phyloP scores from a whole-genome alignment of 257 asterid genomes.

The Cordia subcordata region DNA sequence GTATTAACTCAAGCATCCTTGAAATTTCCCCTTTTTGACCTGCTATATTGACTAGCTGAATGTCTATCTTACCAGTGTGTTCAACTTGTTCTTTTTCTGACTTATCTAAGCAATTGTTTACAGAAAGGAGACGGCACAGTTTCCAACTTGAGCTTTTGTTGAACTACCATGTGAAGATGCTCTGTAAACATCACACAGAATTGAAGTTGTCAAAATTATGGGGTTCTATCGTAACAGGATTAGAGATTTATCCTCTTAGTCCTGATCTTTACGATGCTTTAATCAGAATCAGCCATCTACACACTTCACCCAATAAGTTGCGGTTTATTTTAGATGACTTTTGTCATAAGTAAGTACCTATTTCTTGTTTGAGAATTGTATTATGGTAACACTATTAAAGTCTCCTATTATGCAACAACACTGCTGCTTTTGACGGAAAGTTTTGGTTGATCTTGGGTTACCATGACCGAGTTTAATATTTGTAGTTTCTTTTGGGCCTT shows the following conservation, averaged over 20 bases:
- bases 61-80: neutral
- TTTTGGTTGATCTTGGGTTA: too few species aligned
- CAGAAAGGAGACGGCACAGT: constrained; percentile 80
- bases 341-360: constrained; percentile 45
- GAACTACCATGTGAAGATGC: constrained; percentile 64
- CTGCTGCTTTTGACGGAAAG: too few species aligned
- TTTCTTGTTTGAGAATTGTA: neutral
- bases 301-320: constrained; percentile 71
- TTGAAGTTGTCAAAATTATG: constrained; percentile 51
- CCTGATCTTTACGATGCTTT: constrained; percentile 51
- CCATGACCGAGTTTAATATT: too few species aligned
- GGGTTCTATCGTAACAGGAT: constrained; percentile 67
- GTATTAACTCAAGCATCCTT: neutral
- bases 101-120: constrained; percentile 15
- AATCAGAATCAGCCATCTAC: constrained; percentile 59
- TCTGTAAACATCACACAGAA: constrained; percentile 41
- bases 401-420: too few species aligned
- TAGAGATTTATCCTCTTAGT: constrained; percentile 73
- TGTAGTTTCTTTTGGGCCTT: too few species aligned
- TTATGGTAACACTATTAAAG: too few species aligned
- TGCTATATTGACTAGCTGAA: neutral
- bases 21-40: neutral
- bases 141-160: constrained; percentile 69
- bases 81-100: neutral
- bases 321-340: constrained; percentile 72